phyloP scores from a whole-genome alignment of 2,329 filamentous ascomycete genomes.

The Pseudogymnoascus sp. region DNA sequence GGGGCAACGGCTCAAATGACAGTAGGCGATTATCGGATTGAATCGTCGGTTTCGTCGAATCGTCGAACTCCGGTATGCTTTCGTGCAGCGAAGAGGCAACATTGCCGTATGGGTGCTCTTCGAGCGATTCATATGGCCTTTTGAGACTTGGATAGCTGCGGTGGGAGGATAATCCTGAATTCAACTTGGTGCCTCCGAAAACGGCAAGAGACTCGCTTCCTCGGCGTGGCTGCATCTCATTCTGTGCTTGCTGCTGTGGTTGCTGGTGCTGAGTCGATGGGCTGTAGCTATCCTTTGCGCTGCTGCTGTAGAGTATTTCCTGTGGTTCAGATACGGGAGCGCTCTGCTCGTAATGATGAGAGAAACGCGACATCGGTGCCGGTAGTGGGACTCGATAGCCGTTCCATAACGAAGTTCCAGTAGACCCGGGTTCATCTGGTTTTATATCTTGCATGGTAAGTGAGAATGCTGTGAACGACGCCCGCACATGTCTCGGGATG shows the following conservation, averaged over 20 bases:
- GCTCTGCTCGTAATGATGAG: conserved; percentile 2
- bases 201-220: conserved; percentile 2
- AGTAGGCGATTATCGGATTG: conserved; percentile 29
- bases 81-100: conserved; percentile 24
- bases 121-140: conserved; percentile 23
- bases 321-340: conserved; percentile 1
- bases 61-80: conserved; percentile 19
- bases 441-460: conserved; percentile 11
- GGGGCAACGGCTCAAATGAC: conserved; percentile 24
- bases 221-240: not conserved
- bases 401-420: not conserved
- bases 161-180: conserved; percentile 21
- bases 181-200: not conserved
- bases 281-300: not conserved
- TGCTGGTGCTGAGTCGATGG: not conserved
- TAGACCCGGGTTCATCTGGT: conserved; percentile 4
- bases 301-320: not conserved
- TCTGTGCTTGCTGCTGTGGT: not conserved
- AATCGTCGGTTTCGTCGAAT: conserved; percentile 25
- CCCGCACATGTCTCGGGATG: conserved; percentile 6
- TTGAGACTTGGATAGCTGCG: conserved; percentile 29
- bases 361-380: not conserved
- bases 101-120: conserved; percentile 24
- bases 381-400: conserved; percentile 3
- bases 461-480: conserved; percentile 6